Evolutionary conservation across 257 asterid genomes (phyloP), one percentile per base, ranked within the genome.

Genomic region (Oldenlandia corymbosa): DNA sequence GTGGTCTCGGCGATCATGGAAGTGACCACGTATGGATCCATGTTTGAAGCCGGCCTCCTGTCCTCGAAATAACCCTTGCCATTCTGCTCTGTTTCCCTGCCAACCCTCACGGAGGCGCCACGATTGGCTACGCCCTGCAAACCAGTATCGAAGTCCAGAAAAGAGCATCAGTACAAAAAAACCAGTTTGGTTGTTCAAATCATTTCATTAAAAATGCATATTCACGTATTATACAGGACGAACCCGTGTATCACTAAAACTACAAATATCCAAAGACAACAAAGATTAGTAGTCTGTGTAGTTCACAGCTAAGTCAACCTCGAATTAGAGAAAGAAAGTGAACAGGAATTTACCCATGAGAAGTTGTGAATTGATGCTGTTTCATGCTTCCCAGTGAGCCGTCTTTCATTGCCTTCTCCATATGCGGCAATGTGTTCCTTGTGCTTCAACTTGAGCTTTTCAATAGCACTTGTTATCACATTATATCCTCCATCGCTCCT

Each of bases 1-100:
- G 95, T 85, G 4, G 95, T 88, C 64, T 85, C 87, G 0, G 95
- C 95, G 45, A 88, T 75, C 94, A 85, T 81, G 28, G 87, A 78
- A 30, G 94, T 83, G 41, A 85, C 93, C n/a, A 79, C 63, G 43
- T 85, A 87, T 0, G 95, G 95, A 61, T 87, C 93, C 93, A 83
- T 81, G 66, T 85, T 87, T 1, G 95, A 87, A 4, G 95, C 90
- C 0, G 95, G 95, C 79, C 93, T 76, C 65, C 95, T 68, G 48
- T 87, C 93, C 73, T 87, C 95, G 3, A 87, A 85, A 23, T 87
- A 87, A 0, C 94, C 96, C 59, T 88, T 88, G 10, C 96, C 96
- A 1, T 42, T 83, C 72, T 77, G 71, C 84, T 88, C 96, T 2
- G 96, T 88, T 5, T 88, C 96, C 76, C 94, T 67, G 18, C 96